Conservation (phyloP, 768 basidiomycete species). For the Mycena sanguinolenta region DNA sequence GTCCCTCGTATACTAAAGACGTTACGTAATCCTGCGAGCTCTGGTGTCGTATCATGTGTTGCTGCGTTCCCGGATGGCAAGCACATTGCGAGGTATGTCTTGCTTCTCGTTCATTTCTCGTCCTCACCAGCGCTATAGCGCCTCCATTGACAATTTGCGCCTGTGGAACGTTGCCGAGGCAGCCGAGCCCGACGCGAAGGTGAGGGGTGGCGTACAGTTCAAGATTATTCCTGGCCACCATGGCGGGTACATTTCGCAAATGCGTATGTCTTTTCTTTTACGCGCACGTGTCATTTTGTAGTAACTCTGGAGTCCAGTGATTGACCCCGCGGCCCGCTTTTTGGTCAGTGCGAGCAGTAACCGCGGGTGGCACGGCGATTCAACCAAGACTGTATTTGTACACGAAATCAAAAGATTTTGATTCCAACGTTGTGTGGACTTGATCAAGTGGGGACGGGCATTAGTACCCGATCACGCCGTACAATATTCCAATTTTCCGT, state of each 20-base stretch:
- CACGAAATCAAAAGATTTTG: slow-evolving; percentile 31
- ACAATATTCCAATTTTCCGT: too few relatives aligned
- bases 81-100: slow-evolving; percentile 85
- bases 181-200: slow-evolving; percentile 73
- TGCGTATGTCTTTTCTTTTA: slow-evolving; percentile 72
- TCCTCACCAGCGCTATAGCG: slow-evolving; percentile 60
- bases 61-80: slow-evolving; percentile 92
- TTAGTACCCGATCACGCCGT: too few relatives aligned
- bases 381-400: slow-evolving; percentile 35
- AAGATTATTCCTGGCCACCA: slow-evolving; percentile 97
- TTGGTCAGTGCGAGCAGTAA: slow-evolving; percentile 28
- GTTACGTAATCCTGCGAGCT: slow-evolving; percentile 87
- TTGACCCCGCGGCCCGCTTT: slow-evolving; percentile 29
- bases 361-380: slow-evolving; percentile 33
- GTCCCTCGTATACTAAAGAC: slow-evolving; percentile 87
- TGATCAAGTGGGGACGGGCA: too few relatives aligned
- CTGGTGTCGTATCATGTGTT: slow-evolving; percentile 93
- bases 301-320: background rate
- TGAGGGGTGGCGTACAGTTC: slow-evolving; percentile 84
- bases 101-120: slow-evolving; percentile 24
- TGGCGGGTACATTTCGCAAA: slow-evolving; percentile 92
- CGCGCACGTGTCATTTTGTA: background rate
- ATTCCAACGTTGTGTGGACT: background rate
- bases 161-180: slow-evolving; percentile 93
- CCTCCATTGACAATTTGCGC: slow-evolving; percentile 92